Percentiles rank a stretch among this genome's conserved stretches.
These are phyloP conservation scores for Podospora bellae-mahoneyi DNA, from an alignment of 495 filamentous ascomycete species.

Conservation along the genomic window DNA sequence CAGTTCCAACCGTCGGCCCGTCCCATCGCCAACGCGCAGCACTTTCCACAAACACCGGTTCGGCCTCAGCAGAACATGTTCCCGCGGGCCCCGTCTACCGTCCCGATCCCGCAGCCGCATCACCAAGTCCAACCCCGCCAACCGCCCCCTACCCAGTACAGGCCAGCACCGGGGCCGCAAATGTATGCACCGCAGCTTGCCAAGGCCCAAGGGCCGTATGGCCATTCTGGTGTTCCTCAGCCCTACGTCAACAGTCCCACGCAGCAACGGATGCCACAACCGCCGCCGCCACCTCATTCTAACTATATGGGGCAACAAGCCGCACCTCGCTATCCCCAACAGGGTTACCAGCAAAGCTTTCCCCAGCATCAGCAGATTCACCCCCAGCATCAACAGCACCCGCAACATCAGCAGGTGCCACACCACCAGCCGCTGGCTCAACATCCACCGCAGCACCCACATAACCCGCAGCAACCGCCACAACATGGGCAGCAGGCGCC, in stretches of 20 bases:
- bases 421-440: conserved; percentile 23
- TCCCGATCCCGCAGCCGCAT: conserved; percentile 35
- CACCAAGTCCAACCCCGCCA: conserved; percentile 30
- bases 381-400: conserved; percentile 29
- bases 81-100: conserved; percentile 27
- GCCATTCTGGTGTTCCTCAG: conserved; percentile 39
- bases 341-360: conserved; percentile 30
- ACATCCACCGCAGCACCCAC: conserved; percentile 19
- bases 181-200: conserved; percentile 37
- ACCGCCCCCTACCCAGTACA: conserved; percentile 34
- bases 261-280: conserved; percentile 38
- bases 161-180: conserved; percentile 21
- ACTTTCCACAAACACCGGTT: conserved; percentile 44
- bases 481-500: conserved; percentile 30
- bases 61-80: conserved; percentile 37
- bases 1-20: conserved; percentile 37
- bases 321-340: conserved; percentile 28
- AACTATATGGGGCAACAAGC: conserved; percentile 29
- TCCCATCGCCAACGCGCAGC: conserved; percentile 40
- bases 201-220: conserved; percentile 37
- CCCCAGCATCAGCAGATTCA: conserved; percentile 33
- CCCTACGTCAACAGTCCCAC: conserved; percentile 37
- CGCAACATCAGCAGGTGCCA: conserved; percentile 28
- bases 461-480: conserved; percentile 30
- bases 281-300: conserved; percentile 32